Evolutionary conservation across 106 monocot genomes (phyloP).

Genomic region (Phalaenopsis equestris): DNA sequence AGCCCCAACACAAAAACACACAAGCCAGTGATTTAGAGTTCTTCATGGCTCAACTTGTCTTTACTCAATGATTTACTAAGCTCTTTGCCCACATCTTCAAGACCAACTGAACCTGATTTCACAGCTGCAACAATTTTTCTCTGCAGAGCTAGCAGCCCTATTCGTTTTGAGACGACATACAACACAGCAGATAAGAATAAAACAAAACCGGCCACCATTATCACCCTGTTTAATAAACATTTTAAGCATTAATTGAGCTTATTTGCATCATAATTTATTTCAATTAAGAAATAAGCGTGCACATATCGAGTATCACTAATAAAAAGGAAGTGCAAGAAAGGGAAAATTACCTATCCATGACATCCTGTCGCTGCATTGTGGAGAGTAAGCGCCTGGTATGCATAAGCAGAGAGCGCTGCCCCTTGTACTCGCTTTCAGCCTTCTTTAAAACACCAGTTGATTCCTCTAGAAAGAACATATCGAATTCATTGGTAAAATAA

Average conservation of each 20-base stretch:
- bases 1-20: too few relatives aligned
- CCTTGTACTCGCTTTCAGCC: conserved; percentile 92
- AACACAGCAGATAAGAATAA: conserved; percentile 19
- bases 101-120: conserved; percentile 24
- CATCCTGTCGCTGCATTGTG: conserved; percentile 85
- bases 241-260: background rate
- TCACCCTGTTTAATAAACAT: conserved; percentile 14
- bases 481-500: background rate
- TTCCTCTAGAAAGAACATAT: conserved; percentile 45
- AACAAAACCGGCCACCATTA: conserved; percentile 16
- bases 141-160: conserved; percentile 38
- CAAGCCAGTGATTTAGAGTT: background rate
- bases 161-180: conserved; percentile 39
- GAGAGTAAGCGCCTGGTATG: conserved; percentile 73
- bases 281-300: background rate
- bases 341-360: conserved; percentile 68
- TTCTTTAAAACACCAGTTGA: conserved; percentile 76
- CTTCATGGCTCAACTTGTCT: background rate
- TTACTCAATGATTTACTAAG: background rate
- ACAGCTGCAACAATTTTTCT: conserved; percentile 36
- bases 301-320: too few relatives aligned
- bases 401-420: conserved; percentile 79
- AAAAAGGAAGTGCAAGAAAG: too few relatives aligned
- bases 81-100: background rate
- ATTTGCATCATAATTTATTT: background rate